Base-by-base conservation (phyloP, 1,284 basidiomycete genomes). In the Microbotryum violaceum region DNA sequence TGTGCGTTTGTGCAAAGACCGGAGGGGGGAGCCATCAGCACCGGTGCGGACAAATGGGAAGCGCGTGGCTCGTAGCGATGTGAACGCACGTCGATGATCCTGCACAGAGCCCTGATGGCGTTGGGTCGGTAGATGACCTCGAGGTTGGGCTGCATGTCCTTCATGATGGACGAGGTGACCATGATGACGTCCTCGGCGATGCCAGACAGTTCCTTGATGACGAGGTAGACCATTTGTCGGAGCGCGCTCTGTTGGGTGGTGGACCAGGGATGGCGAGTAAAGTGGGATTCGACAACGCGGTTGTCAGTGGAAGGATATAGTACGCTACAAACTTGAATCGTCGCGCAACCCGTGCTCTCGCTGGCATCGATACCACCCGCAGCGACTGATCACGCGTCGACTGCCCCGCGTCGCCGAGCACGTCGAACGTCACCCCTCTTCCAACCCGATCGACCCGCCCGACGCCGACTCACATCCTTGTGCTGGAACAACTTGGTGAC, bases 121-220 rank as follows among this genome's bases (percentile, higher is more conserved):
- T 99, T 98, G 47, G 96, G 91, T 62, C 96, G 83, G 78, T 99
- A 99, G 70, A 99, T 92, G 73, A 97, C 94, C 76, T 98, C 96
- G 56, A 92, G 88, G 75, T 97, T 97, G 56, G 93, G 89, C 75
- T 98, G 94, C 91, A 98, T 98, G 75, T 99, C 94, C 81, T 98
- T 98, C 93, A 97, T 97, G 77, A 99, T 98, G 74, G 92, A 97
- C 74, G 89, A 91, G 7, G 96, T 99, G 70, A 97, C 93, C 92
- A 99, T 99, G 73, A 99, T 97, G 46, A 97, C 91, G 80, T 98
- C 96, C 77, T 99, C 91, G 21, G 96, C 91, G n/a, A 89, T 88
- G 49, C 85, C 86, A 33, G 91, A 88, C 21, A 99, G 83, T 78
- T 99, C 96, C 80, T 98, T 99, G 81, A 99, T 97, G 57, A 93